phyloP scores from a whole-genome alignment of 768 basidiomycete species.

The Macrolepiota fuliginosa region DNA sequence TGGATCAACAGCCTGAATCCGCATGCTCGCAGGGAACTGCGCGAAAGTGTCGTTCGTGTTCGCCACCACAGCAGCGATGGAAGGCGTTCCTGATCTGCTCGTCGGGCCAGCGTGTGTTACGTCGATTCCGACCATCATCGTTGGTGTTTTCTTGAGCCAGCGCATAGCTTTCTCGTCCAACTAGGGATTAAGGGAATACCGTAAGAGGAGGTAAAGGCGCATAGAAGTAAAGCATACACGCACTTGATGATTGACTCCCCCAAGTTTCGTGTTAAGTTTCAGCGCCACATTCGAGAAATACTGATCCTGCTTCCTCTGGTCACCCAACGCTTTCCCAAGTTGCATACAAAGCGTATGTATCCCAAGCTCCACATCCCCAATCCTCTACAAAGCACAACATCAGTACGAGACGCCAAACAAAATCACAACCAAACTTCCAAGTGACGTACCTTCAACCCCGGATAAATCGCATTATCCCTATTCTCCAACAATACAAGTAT shows the following conservation, averaged over 20 bases:
- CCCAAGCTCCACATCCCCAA: conserved; percentile 73
- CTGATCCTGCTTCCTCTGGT: conserved; percentile 62
- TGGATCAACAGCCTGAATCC: conserved; percentile 47
- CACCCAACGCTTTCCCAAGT: conserved; percentile 54
- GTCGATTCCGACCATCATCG: conserved; percentile 86
- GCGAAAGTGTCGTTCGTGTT: conserved; percentile 68
- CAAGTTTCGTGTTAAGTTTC: conserved; percentile 82
- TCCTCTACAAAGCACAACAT: conserved; percentile 33
- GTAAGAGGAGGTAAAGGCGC: not conserved
- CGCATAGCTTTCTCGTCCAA: conserved; percentile 52
- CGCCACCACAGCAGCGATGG: conserved; percentile 81
- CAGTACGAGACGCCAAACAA: not conserved
- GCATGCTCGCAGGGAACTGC: conserved; percentile 74
- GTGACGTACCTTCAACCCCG: conserved; percentile 61
- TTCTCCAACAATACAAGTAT: conserved; percentile 68
- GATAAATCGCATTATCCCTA: conserved; percentile 74
- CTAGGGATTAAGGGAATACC: conserved; percentile 23
- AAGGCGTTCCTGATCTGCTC: conserved; percentile 70
- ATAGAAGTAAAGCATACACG: conserved; percentile 3
- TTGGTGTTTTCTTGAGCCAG: conserved; percentile 66
- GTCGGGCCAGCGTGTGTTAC: conserved; percentile 77
- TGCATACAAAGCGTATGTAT: conserved; percentile 76
- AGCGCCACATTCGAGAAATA: conserved; percentile 82
- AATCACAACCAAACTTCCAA: not conserved
- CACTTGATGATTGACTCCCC: conserved; percentile 72